Percentiles rank a stretch among this genome's conserved stretches.
Evolutionary conservation across 208 protist genomes (phyloP).

Genomic region (Histomonas meleagridis): DNA sequence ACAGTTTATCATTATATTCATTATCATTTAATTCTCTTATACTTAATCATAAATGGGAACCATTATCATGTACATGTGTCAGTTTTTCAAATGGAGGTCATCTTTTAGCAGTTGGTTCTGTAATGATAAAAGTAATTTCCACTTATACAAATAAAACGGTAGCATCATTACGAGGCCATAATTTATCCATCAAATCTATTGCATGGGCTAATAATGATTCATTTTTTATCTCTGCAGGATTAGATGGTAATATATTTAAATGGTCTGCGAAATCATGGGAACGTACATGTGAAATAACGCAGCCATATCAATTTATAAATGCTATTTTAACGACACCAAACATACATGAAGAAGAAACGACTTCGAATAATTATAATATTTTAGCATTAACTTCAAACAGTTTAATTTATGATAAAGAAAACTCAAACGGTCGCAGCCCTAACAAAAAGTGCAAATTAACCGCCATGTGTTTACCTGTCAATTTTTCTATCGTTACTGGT

Average conservation of each 20-base stretch:
- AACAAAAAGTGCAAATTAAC: background rate
- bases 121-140: slow-evolving; percentile 31
- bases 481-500: background rate
- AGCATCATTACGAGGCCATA: slow-evolving; percentile 6
- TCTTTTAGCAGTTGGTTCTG: background rate
- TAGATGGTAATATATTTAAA: slow-evolving; percentile 2
- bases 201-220: slow-evolving; percentile 10
- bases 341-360: background rate
- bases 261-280: slow-evolving; percentile 5
- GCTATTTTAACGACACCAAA: background rate
- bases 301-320: background rate
- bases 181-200: background rate
- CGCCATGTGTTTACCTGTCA: background rate
- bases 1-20: background rate
- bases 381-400: background rate
- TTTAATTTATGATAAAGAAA: background rate
- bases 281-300: background rate
- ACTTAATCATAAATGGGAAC: background rate
- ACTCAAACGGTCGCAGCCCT: background rate
- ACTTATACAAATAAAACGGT: background rate
- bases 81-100: slow-evolving; percentile 27
- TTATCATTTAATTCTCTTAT: slow-evolving; percentile 8
- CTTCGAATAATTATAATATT: background rate
- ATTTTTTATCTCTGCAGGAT: background rate
- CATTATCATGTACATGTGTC: background rate